Base-by-base conservation (phyloP, 2,329 filamentous ascomycete genomes). In the Zymoseptoria ardabiliae region DNA sequence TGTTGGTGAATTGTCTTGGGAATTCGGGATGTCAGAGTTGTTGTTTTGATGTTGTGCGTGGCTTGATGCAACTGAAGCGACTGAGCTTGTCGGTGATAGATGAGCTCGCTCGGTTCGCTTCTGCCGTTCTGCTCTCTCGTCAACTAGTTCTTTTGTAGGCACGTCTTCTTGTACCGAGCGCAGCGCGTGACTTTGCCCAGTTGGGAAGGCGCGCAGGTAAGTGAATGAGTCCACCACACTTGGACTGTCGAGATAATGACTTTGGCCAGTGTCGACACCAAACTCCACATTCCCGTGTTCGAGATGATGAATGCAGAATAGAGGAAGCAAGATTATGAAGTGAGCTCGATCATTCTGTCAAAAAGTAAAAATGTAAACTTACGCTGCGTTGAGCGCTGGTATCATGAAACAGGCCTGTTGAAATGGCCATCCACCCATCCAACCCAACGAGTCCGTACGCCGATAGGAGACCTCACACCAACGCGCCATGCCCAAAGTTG, bases 371-470 rank as follows among this genome's bases (percentile, higher is more conserved):
- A 52, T 60, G 58, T 50, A 58, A 65, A 70, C 67, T 68, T 70
- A 70, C 68, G 66, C 68, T 66, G 66, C 67, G 69, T 70, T 71
- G 68, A 70, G 69, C 68, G 69, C 63, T 67, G 69, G 70, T 72
- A 71, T 72, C 69, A 66, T 67, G 62, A 59, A 49, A 55, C 59
- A 63, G 63, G 67, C 64, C 69, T 68, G 69, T 71, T 70, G 68
- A 71, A 70, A 21, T 59, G 67, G 65, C 69, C 68, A 45, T 53
- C 59, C 58, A 20, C 54, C 60, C 56, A 41, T 23, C 23, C 50
- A 45, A 50, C n/a, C 30, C 53, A 58, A 20, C 49, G 5, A 7
- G 11, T 7, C 35, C 35, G 35, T n/a, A 45, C 13, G 35, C 35
- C 35, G 13, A 45, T 45, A 45, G 11, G n/a, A 45, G 6, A 45